These are phyloP conservation scores for Penicillium roqueforti DNA, from an alignment of 495 filamentous ascomycete species.

Conservation along the genomic window DNA sequence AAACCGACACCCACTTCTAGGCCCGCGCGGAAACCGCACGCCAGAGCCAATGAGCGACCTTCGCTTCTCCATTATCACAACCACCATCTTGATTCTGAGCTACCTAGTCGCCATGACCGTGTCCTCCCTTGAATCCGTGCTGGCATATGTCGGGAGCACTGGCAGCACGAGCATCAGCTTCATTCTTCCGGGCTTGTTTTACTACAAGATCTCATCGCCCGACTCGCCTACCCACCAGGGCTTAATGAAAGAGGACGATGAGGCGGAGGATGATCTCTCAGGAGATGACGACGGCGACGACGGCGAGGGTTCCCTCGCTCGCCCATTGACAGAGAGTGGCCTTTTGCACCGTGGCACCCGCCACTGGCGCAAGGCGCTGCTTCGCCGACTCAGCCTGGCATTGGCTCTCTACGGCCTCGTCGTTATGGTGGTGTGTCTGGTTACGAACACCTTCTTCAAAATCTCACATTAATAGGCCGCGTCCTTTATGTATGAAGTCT, in stretches of 20 bases:
- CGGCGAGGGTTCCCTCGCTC: constrained; percentile 31
- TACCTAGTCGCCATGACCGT: constrained; percentile 90
- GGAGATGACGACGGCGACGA: constrained; percentile 44
- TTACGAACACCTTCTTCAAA: constrained; percentile 75
- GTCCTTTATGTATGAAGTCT: constrained; percentile 1
- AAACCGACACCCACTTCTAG: constrained; percentile 41
- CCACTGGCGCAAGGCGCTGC: constrained; percentile 52
- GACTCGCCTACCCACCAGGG: constrained; percentile 78
- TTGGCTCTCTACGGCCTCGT: constrained; percentile 77
- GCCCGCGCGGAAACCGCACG: constrained; percentile 30
- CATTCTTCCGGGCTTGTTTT: constrained; percentile 92
- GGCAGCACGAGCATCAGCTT: constrained; percentile 94
- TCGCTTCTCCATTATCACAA: constrained; percentile 87
- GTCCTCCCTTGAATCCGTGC: constrained; percentile 78
- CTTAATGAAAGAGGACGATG: constrained; percentile 84
- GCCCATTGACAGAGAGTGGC: constrained; percentile 41
- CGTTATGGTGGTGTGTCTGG: constrained; percentile 86
- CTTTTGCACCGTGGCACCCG: constrained; percentile 49
- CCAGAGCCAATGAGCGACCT: constrained; percentile 71
- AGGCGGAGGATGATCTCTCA: constrained; percentile 43
- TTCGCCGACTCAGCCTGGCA: constrained; percentile 68
- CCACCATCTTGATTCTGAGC: constrained; percentile 72
- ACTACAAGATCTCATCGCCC: constrained; percentile 93
- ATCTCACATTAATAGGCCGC: constrained; percentile 45
- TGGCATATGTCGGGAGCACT: constrained; percentile 93